Evolutionary conservation across 768 basidiomycete species (phyloP).

Genomic region (Udeniomyces megalosporus): DNA sequence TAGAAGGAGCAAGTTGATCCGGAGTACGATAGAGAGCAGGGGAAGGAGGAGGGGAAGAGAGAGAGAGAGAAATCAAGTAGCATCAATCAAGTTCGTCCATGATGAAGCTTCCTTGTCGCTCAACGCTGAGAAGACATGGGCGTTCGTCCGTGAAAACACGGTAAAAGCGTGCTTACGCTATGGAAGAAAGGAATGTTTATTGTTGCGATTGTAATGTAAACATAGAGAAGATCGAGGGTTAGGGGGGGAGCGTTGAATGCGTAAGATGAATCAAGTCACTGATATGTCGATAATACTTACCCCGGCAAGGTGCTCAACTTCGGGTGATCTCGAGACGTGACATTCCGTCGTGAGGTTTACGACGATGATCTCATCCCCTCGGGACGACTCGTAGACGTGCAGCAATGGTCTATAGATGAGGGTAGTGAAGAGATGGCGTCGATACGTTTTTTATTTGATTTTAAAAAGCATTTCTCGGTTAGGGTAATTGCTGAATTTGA

Average conservation of each 20-base stretch:
- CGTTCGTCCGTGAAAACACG: slow-evolving; percentile 80
- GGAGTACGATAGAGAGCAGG: too few species aligned
- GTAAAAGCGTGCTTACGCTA: slow-evolving; percentile 79
- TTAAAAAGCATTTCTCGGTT: background rate
- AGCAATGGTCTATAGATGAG: slow-evolving; percentile 57
- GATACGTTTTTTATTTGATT: background rate
- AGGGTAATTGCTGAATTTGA: background rate
- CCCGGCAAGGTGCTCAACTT: slow-evolving; percentile 72
- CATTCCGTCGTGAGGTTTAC: slow-evolving; percentile 60
- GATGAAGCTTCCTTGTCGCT: slow-evolving; percentile 72
- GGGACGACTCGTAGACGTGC: slow-evolving; percentile 70
- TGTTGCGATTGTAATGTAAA: too few species aligned
- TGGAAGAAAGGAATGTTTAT: background rate
- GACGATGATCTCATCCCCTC: slow-evolving; percentile 63
- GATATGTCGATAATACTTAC: slow-evolving; percentile 43
- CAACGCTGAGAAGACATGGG: slow-evolving; percentile 70
- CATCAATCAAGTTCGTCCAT: too few species aligned
- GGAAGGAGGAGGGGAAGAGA: too few species aligned
- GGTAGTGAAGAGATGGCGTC: background rate
- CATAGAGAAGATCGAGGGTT: background rate
- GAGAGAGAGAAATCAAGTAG: too few species aligned
- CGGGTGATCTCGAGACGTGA: slow-evolving; percentile 38
- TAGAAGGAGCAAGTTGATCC: too few species aligned
- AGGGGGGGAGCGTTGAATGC: too few species aligned
- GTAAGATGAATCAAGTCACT: background rate